Evolutionary conservation across 1,139 yeast species (phyloP).

Genomic region (Saccharomyces hybrid): DNA sequence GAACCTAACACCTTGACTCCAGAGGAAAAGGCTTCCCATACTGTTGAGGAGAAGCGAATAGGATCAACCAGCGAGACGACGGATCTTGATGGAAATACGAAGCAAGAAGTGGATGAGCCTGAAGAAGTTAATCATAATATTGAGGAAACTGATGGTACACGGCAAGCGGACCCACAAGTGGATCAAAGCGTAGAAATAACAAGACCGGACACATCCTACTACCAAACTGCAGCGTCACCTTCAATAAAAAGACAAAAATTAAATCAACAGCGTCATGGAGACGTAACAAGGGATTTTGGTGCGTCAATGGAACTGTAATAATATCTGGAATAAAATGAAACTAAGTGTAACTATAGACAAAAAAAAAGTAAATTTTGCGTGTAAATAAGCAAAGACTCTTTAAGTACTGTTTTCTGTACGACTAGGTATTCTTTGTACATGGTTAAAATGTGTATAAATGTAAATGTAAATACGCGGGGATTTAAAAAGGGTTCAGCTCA

Average conservation of each 20-base stretch:
- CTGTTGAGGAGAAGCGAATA: not conserved
- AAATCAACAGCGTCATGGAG: not conserved
- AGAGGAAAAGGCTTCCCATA: not conserved
- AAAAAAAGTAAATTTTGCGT: not conserved
- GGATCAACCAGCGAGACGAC: not conserved
- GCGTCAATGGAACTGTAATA: not conserved
- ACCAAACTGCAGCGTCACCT: not conserved
- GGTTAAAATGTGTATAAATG: no score
- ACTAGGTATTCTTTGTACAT: no score
- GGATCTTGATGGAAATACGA: no score
- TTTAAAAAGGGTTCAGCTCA: no score
- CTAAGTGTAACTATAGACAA: not conserved
- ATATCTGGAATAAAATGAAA: not conserved
- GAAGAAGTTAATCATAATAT: not conserved
- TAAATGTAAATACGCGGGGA: no score
- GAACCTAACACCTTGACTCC: not conserved
- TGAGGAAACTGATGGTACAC: not conserved
- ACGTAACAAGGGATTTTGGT: not conserved
- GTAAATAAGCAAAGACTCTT: not conserved
- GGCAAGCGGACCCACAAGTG: not conserved
- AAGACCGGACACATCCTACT: constrained; percentile 2
- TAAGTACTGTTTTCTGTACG: no score
- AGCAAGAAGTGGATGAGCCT: not conserved
- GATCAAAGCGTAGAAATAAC: constrained; percentile 1
- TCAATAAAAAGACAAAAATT: not conserved